Base-by-base conservation (phyloP, 495 filamentous ascomycete genomes). In the Hypoxylon fragiforme region DNA sequence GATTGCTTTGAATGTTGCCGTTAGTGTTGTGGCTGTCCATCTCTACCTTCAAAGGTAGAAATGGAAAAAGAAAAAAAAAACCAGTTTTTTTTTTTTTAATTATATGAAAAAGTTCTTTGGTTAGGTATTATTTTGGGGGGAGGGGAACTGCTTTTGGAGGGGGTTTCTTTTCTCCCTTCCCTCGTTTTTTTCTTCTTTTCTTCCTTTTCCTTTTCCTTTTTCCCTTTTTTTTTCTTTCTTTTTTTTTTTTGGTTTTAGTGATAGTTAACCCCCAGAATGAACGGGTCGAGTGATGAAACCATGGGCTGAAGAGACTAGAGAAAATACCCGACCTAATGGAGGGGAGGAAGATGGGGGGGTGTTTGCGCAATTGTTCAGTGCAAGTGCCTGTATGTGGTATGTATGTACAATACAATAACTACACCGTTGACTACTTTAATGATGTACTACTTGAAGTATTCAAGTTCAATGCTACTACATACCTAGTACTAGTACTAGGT, bases 1-100 rank as follows among this genome's bases (percentile, higher is more conserved):
- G 66, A 66, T 67, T 67, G 68, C 64, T 63, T 53, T 54, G 50
- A 48, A 54, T 44, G 54, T 54, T 47, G 54, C 51, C 55, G 30
- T 60, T 51, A 54, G 42, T 51, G 53, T 51, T 54, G 45, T 64
- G 74, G 68, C 70, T 69, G 59, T 76, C 73, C 73, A 76, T 77
- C 34, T 56, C 62, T 72, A 62, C 59, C 58, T 22, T 60, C 42
- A 57, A 64, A 60, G 54, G 54, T 51, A 64, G 57, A 28, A 28
- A 9, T 4, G 55, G 63, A 45, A 40, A 46, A 32, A 43, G 28
- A 57, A 50, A 64, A 32, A 32, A 32, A 51, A 46, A 62, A 56
- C 64, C 55, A 57, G 57, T 48, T 51, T 59, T 61, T 54, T 59
- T 50, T 28, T 28, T 28, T 28, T 4, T 28, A 28, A 4, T n/a